Evolutionary conservation across 805 yeast species (phyloP), one percentile per base, ranked within the genome.

Genomic region (Saccharomycopsis olivae): DNA sequence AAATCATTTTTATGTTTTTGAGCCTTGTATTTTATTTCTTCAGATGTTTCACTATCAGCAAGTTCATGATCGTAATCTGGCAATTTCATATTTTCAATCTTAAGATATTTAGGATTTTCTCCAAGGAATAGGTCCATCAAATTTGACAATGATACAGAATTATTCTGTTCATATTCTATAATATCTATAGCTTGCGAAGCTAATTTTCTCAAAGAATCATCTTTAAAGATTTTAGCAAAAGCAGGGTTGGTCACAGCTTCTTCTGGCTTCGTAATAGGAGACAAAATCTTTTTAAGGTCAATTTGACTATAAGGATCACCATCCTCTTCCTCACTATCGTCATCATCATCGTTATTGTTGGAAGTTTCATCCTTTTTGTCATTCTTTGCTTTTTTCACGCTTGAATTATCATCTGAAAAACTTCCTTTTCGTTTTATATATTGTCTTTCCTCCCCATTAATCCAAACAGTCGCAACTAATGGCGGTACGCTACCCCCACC

Each of bases 71-170:
- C 83, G 52, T 83, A 83, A 20, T 60, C 66, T 2, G 86, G 80
- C 25, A 87, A 63, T 18, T 75, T 71, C 58, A 88, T 57, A 35
- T 74, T 72, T 17, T 71, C 74, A 27, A 83, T 84, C 16, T 75
- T 62, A 29, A 80, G 59, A 40, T 75, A 75, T 33, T 66, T 66
- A 48, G 94, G 82, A 54, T 85, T 89, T 54, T 89, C 97, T 3
- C 96, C 96, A 36, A 89, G 65, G 49, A 89, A 75, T 1, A 82
- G 77, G 46, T 79, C 83, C 59, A 92, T 68, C 33, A 89, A 65
- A 51, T 74, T 75, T 33, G 80, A 72, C 39, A 87, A 63, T 52
- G 77, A 72, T 43, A 77, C 75, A n/a, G 83, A 81, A 27, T 77
- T 78, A 20, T 70, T 67, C 51, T 86, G 95, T 53, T 92, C 98